Conservation (phyloP, 83 land plant species). For the Isoetes engelmannii region DNA sequence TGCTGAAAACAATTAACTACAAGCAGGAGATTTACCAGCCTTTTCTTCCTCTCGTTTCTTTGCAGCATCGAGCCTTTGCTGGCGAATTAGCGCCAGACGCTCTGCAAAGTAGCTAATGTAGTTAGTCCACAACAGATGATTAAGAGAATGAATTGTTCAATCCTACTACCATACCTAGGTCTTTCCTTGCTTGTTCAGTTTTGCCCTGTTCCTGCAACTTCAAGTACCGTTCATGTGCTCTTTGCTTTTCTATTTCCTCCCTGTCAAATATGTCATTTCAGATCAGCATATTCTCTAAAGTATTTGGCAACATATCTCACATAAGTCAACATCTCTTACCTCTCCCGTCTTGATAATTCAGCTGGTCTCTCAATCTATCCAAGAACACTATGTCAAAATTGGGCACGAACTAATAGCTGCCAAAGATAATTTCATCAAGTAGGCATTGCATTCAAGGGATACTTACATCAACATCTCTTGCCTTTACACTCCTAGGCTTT, state of each 20-base stretch:
- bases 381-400: conserved; percentile 1
- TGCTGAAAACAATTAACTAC: background rate
- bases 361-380: conserved; percentile 68
- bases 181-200: conserved; percentile 83
- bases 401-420: too few species aligned
- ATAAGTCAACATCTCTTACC: conserved; percentile 29
- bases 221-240: conserved; percentile 82
- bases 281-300: background rate
- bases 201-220: conserved; percentile 91
- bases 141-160: too few species aligned
- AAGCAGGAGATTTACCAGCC: conserved; percentile 32
- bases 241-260: conserved; percentile 85
- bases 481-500: conserved; percentile 64
- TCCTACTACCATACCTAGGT: conserved; percentile 47
- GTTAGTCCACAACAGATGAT: too few species aligned
- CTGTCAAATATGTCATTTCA: conserved; percentile 25
- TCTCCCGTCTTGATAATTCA: conserved; percentile 92
- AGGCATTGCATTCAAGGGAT: background rate
- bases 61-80: conserved; percentile 89
- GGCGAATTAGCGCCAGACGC: conserved; percentile 60
- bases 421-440: too few species aligned
- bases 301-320: background rate
- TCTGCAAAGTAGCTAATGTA: conserved; percentile 19
- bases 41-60: conserved; percentile 85
- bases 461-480: conserved; percentile 77